Percentiles rank a stretch among this genome's conserved stretches.
These are phyloP conservation scores for Lasiodiplodia sp. DNA, from an alignment of 2,329 filamentous ascomycete species.

Conservation along the genomic window DNA sequence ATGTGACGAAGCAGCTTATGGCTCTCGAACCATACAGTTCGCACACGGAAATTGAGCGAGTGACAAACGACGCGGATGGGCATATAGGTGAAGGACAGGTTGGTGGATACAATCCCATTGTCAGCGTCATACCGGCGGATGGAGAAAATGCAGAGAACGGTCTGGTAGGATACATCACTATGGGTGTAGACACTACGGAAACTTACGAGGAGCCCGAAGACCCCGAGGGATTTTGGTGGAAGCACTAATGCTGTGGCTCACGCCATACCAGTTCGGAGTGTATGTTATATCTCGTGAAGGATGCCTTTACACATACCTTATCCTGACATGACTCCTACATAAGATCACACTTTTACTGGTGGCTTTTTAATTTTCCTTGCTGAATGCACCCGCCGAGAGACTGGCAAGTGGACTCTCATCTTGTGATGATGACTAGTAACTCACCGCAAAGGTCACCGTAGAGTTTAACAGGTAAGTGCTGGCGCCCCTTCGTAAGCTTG, in stretches of 20 bases:
- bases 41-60: slow-evolving; percentile 47
- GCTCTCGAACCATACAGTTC: slow-evolving; percentile 43
- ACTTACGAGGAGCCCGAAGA: background rate
- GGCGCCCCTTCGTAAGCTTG: no score
- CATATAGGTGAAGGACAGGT: slow-evolving; percentile 32
- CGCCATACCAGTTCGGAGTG: no score
- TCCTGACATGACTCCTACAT: no score
- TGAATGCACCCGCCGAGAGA: no score
- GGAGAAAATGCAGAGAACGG: slow-evolving; percentile 45
- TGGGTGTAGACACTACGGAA: slow-evolving; percentile 39
- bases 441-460: no score
- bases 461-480: no score
- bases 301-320: no score
- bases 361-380: no score
- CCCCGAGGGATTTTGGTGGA: background rate
- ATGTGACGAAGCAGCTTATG: slow-evolving; percentile 41
- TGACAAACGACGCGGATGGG: slow-evolving; percentile 40
- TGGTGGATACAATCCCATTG: background rate
- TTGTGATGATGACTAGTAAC: no score
- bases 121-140: slow-evolving; percentile 32
- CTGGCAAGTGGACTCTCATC: no score
- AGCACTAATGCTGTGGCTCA: background rate
- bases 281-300: no score
- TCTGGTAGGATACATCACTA: slow-evolving; percentile 47
- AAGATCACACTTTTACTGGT: no score